Conservation (phyloP, 805 yeast genomes). For the Suhomyces pyralidae region DNA sequence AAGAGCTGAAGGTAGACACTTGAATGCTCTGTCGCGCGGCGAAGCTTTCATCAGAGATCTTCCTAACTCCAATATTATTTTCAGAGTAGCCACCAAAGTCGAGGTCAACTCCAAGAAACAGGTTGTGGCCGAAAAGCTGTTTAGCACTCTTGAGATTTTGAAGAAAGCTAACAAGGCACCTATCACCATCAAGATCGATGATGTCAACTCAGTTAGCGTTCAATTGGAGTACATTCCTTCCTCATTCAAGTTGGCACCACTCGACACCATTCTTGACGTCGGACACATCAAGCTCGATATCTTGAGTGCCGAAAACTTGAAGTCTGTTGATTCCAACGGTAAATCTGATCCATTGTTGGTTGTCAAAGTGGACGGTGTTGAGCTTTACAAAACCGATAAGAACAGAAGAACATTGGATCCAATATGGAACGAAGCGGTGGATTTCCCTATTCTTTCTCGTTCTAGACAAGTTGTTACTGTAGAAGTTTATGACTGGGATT, state of each 20-base stretch:
- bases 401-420: slow-evolving; percentile 70
- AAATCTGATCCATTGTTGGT: slow-evolving; percentile 69
- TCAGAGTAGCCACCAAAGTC: slow-evolving; percentile 56
- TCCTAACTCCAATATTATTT: slow-evolving; percentile 52
- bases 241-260: slow-evolving; percentile 47
- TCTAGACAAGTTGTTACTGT: slow-evolving; percentile 48
- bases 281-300: slow-evolving; percentile 60
- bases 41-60: slow-evolving; percentile 70
- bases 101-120: slow-evolving; percentile 48
- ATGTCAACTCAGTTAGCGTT: slow-evolving; percentile 38
- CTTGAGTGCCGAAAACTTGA: slow-evolving; percentile 51
- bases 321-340: slow-evolving; percentile 67
- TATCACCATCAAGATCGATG: slow-evolving; percentile 41
- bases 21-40: slow-evolving; percentile 47
- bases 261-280: slow-evolving; percentile 66
- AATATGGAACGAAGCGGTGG: slow-evolving; percentile 67
- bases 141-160: slow-evolving; percentile 54
- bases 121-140: slow-evolving; percentile 48
- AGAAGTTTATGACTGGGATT: slow-evolving; percentile 73
- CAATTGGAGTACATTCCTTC: slow-evolving; percentile 64
- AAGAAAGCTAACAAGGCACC: slow-evolving; percentile 47
- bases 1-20: slow-evolving; percentile 43
- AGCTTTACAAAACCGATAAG: slow-evolving; percentile 56
- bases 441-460: slow-evolving; percentile 62
- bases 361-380: slow-evolving; percentile 52